A percentile compares a stretch with the other conserved stretches of the same genome.
Conservation (phyloP, 352 stramenopile species). For the Aphanomyces astaci region DNA sequence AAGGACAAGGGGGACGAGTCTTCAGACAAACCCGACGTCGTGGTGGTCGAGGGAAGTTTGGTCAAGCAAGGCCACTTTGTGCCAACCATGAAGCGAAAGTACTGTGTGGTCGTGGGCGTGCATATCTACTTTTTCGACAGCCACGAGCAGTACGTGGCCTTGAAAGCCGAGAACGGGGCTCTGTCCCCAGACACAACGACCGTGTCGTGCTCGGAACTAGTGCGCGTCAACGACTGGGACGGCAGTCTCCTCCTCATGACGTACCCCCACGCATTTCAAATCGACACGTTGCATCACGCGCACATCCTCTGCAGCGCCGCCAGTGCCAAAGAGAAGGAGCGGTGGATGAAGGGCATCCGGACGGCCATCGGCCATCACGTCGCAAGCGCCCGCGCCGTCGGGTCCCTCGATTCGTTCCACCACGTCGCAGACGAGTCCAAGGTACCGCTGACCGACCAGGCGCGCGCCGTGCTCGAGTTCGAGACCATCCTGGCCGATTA, state of each 20-base stretch:
- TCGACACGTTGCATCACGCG: conserved; percentile 48
- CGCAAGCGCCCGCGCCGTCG: conserved; percentile 1
- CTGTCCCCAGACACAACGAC: not conserved
- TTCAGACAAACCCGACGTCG: not conserved
- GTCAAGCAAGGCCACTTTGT: conserved; percentile 42
- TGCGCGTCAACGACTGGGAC: conserved; percentile 51
- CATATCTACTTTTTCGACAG: conserved; percentile 39
- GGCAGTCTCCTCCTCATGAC: conserved; percentile 50
- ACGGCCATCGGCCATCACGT: conserved; percentile 41
- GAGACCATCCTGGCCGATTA: conserved; percentile 36
- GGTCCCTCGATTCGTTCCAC: conserved; percentile 25
- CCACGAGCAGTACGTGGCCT: conserved; percentile 31
- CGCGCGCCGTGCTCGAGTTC: conserved; percentile 1
- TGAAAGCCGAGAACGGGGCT: not conserved
- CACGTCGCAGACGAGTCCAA: conserved; percentile 6
- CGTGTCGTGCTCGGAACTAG: conserved; percentile 22
- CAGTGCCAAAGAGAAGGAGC: conserved; percentile 50
- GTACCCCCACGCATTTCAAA: conserved; percentile 62
- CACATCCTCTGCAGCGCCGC: conserved; percentile 60
- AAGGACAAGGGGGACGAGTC: not conserved
- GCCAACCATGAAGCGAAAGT: conserved; percentile 56
- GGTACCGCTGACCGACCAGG: conserved; percentile 14
- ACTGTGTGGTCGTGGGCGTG: conserved; percentile 40
- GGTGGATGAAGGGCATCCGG: conserved; percentile 53
- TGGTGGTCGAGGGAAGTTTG: conserved; percentile 48